Evolutionary conservation across 768 basidiomycete genomes (phyloP), one percentile per base, ranked within the genome.

Genomic region (Mycena belliarum): DNA sequence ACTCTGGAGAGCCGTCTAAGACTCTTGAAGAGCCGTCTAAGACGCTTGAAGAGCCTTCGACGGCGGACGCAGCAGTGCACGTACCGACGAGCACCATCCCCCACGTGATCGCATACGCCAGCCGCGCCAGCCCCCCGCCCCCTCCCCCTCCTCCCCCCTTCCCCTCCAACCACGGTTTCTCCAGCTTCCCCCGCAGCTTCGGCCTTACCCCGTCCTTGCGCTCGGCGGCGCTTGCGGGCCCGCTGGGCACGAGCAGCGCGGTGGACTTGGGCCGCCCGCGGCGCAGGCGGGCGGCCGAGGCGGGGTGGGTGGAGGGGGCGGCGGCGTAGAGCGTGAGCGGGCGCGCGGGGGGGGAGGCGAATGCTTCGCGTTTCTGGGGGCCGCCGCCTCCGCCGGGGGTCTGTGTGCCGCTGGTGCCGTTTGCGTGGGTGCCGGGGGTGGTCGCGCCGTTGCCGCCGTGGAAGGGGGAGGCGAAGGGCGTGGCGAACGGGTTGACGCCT

Each of bases 141-240:
- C n/a, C n/a, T n/a, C n/a, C n/a, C n/a, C n/a, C n/a, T n/a, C n/a
- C n/a, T n/a, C n/a, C n/a, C n/a, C n/a, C n/a, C n/a, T n/a, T n/a
- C n/a, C n/a, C n/a, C n/a, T n/a, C n/a, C 6, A 84, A 28, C 91
- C 91, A 92, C 0, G 88, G 87, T 69, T 92, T 93, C 43, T 73
- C 65, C n/a, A 76, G 60, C 28, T 44, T 29, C 11, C 23, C 12
- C 8, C 11, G 24, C 12, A 63, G 54, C 26, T 32, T 41, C 64
- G 65, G 44, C 35, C 12, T 47, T 35, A 23, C 16, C 49, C 48
- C 43, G 35, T 52, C 49, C 23, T 20, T 20, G 9, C 7, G 1
- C 25, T 44, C 43, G 6, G 9, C 23, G 23, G 12, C n/a, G 26
- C 15, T 1, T 14, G 25, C 7, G 2, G 33, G 18, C 21, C 26